A percentile compares a stretch with the other conserved stretches of the same genome.
Conservation (phyloP, 1,284 basidiomycete species). For the Ceratobasidium sp. region DNA sequence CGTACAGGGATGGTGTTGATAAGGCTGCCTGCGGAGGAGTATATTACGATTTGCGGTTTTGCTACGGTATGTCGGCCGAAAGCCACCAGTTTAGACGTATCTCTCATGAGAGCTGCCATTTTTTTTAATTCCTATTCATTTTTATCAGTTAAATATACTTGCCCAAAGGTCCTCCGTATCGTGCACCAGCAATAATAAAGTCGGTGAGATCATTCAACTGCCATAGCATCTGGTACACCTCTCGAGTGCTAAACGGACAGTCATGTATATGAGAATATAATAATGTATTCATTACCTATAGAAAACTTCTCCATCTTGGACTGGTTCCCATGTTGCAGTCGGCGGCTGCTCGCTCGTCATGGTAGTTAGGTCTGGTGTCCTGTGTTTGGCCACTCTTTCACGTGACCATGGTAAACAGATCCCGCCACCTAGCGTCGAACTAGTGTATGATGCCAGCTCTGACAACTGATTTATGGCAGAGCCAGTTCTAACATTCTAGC, state of each 20-base stretch:
- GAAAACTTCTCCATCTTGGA: constrained; percentile 79
- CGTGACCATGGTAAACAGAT: too few relatives aligned
- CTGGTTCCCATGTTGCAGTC: constrained; percentile 78
- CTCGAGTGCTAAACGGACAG: constrained; percentile 59
- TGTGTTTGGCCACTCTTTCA: too few relatives aligned
- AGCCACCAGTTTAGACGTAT: constrained; percentile 81
- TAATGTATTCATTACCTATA: constrained; percentile 57
- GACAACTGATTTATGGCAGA: too few relatives aligned
- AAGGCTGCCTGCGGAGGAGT: constrained; percentile 57
- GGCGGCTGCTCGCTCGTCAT: constrained; percentile 58
- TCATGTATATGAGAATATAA: not conserved
- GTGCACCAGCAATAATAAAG: constrained; percentile 81
- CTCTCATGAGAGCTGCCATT: constrained; percentile 82
- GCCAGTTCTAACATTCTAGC: too few relatives aligned
- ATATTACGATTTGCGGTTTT: constrained; percentile 80
- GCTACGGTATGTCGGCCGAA: constrained; percentile 70
- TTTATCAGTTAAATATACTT: constrained; percentile 43
- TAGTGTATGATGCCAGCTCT: too few relatives aligned
- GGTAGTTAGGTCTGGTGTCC: not conserved
- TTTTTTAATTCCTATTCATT: constrained; percentile 5
- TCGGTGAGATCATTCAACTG: constrained; percentile 82
- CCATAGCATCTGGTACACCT: constrained; percentile 84
- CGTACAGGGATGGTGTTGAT: constrained; percentile 51
- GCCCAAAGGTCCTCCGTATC: constrained; percentile 91
- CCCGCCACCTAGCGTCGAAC: too few relatives aligned